Evolutionary conservation across 106 monocot genomes (phyloP).

Genomic region (Allium fistulosum): DNA sequence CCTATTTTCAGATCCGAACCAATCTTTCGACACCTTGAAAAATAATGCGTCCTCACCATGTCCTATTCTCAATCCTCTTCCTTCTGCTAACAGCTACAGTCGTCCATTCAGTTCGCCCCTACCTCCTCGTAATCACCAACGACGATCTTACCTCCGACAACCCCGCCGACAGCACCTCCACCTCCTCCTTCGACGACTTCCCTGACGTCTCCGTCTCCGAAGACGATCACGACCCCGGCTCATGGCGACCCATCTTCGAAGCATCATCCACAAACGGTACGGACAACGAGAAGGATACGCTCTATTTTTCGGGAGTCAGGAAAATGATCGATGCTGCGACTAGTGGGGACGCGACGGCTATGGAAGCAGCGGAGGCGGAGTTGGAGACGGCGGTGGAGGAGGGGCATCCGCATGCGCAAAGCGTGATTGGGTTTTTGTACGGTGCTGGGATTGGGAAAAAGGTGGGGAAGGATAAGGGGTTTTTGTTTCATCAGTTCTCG

Average conservation of each 20-base stretch:
- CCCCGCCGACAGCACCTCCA: conserved; percentile 38
- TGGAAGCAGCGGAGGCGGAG: conserved; percentile 35
- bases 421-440: conserved; percentile 57
- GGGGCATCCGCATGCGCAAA: conserved; percentile 74
- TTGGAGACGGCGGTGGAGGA: conserved; percentile 44
- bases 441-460: conserved; percentile 38
- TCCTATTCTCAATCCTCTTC: conserved; percentile 6
- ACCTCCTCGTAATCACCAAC: conserved; percentile 24
- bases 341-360: conserved; percentile 37
- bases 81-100: conserved; percentile 12
- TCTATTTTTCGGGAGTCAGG: conserved; percentile 50
- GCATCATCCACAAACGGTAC: neutral
- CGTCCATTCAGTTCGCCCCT: conserved; percentile 39
- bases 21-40: too few species aligned
- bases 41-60: too few species aligned
- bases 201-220: conserved; percentile 26
- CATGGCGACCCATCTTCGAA: conserved; percentile 68
- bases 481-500: conserved; percentile 70
- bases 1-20: too few species aligned
- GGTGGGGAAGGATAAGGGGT: conserved; percentile 38
- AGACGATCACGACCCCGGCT: conserved; percentile 62
- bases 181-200: conserved; percentile 17
- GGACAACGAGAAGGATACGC: conserved; percentile 2
- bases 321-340: conserved; percentile 51
- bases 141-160: conserved; percentile 9